phyloP scores from a whole-genome alignment of 352 stramenopile genomes.

The Globisporangium radiosum region DNA sequence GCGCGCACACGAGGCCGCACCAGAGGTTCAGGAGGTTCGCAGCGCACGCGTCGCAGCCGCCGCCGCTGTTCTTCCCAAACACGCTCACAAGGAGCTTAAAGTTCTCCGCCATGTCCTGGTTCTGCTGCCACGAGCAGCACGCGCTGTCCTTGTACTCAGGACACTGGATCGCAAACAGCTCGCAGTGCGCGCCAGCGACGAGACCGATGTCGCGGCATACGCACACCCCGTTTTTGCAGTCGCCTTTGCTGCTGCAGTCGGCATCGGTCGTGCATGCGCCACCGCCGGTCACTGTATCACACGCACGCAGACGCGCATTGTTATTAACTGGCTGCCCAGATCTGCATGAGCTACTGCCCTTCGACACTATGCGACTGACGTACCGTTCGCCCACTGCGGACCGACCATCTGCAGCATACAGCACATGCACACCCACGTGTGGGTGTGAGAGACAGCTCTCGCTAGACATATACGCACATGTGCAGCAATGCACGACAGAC shows the following conservation, averaged over 20 bases:
- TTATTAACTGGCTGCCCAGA: neutral
- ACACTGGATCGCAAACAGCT: constrained; percentile 74
- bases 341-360: neutral
- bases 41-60: constrained; percentile 76
- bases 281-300: constrained; percentile 46
- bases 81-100: constrained; percentile 69
- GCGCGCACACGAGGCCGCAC: constrained; percentile 83
- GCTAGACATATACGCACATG: too few species aligned
- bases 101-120: constrained; percentile 83
- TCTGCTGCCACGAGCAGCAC: constrained; percentile 89
- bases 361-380: neutral
- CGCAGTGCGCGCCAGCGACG: constrained; percentile 60
- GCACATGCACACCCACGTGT: neutral
- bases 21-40: constrained; percentile 83
- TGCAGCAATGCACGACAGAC: neutral
- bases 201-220: constrained; percentile 61
- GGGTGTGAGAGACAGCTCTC: too few species aligned
- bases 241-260: constrained; percentile 57
- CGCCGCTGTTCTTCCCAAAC: constrained; percentile 60
- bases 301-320: neutral
- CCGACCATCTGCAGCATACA: constrained; percentile 24
- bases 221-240: constrained; percentile 36
- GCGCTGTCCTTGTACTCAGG: constrained; percentile 71
- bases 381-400: constrained; percentile 36
- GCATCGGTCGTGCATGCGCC: constrained; percentile 38